A percentile compares a stretch with the other conserved stretches of the same genome.
These are phyloP conservation scores for Rhynchosporium secalis DNA, from an alignment of 2,329 filamentous ascomycete species.

Conservation along the genomic window DNA sequence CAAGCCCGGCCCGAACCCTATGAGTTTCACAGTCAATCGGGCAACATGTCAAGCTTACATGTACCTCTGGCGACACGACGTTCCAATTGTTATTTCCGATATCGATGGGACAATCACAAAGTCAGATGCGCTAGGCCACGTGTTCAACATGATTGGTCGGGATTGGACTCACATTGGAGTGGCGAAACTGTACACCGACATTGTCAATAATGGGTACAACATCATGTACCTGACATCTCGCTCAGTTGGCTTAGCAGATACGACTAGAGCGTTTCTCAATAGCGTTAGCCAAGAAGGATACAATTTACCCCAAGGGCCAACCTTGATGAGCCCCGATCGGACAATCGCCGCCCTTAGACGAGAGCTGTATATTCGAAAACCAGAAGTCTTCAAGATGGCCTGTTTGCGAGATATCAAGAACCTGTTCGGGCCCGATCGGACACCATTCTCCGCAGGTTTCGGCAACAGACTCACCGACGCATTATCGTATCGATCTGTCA, in stretches of 20 bases:
- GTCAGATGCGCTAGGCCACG: constrained; percentile 90
- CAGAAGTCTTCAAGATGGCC: constrained; percentile 99
- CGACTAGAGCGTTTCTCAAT: constrained; percentile 82
- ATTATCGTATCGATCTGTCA: constrained; percentile 91
- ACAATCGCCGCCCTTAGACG: constrained; percentile 90
- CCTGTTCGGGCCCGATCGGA: constrained; percentile 74
- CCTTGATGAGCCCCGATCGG: constrained; percentile 91
- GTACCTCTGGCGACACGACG: constrained; percentile 90
- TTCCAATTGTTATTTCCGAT: constrained; percentile 95
- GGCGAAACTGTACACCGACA: constrained; percentile 95
- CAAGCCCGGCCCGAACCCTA: constrained; percentile 82
- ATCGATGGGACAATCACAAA: constrained; percentile 99
- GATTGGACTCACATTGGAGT: constrained; percentile 98
- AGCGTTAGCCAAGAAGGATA: constrained; percentile 88
- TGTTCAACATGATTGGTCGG: constrained; percentile 92
- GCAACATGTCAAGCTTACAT: constrained; percentile 90
- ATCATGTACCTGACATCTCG: constrained; percentile 97
- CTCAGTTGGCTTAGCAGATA: constrained; percentile 91
- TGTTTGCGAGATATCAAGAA: constrained; percentile 91
- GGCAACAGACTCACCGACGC: constrained; percentile 96
- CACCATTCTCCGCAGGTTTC: constrained; percentile 95
- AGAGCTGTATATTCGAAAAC: constrained; percentile 93
- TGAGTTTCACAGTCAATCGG: constrained; percentile 95
- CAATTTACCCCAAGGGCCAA: constrained; percentile 82
- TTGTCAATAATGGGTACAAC: constrained; percentile 93